Evolutionary conservation across 345 rosid species (phyloP).

Genomic region (Populus simonii): DNA sequence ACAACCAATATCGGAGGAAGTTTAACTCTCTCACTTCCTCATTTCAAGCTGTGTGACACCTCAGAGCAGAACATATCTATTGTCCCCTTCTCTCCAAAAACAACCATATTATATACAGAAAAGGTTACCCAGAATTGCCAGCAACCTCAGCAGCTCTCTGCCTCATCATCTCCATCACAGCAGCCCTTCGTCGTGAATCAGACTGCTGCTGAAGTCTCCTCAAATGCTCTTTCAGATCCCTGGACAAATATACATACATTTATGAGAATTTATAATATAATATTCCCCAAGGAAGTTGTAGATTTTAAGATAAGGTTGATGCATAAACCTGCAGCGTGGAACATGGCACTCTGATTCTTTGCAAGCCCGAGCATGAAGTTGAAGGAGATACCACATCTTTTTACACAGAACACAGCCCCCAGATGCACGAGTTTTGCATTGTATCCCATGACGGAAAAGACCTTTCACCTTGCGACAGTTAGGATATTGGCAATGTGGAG

Average conservation of each 20-base stretch:
- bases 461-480: constrained; percentile 98
- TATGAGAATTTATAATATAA: neutral
- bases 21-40: constrained; percentile 13
- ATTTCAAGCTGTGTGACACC: constrained; percentile 29
- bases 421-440: constrained; percentile 83
- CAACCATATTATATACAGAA: constrained; percentile 42
- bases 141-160: constrained; percentile 99
- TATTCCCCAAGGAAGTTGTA: neutral
- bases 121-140: constrained; percentile 57
- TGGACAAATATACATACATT: constrained; percentile 31
- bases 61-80: constrained; percentile 29
- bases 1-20: constrained; percentile 17
- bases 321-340: constrained; percentile 88
- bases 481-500: constrained; percentile 80
- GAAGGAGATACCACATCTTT: constrained; percentile 98
- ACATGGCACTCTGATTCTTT: constrained; percentile 91
- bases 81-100: constrained; percentile 23
- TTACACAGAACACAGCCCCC: constrained; percentile 94
- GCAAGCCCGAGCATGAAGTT: constrained; percentile 98
- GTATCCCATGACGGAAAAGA: constrained; percentile 89
- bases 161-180: constrained; percentile 99
- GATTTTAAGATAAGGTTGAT: neutral
- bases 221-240: constrained; percentile 92
- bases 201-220: constrained; percentile 95
- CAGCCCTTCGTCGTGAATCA: constrained; percentile 97